These are phyloP conservation scores for Alternaria viburni DNA, from an alignment of 2,329 filamentous ascomycete genomes.

Conservation along the genomic window DNA sequence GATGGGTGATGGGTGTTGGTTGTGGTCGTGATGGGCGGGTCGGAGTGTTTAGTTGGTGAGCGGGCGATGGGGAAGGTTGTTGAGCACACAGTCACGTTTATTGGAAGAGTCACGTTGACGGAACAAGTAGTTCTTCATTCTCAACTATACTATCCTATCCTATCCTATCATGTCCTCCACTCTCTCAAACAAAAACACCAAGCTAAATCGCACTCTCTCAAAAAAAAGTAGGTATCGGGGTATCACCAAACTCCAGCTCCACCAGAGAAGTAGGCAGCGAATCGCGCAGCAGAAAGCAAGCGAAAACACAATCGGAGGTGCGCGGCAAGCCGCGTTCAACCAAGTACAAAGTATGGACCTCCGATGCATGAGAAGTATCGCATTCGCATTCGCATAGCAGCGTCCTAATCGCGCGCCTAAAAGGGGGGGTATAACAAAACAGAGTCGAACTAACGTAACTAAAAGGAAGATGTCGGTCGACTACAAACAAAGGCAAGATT, in stretches of 20 bases:
- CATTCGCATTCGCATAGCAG: slow-evolving; percentile 16
- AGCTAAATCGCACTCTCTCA: background rate
- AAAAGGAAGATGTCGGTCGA: slow-evolving; percentile 7
- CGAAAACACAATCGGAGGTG: slow-evolving; percentile 6
- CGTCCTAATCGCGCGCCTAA: slow-evolving; percentile 20
- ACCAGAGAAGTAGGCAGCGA: slow-evolving; percentile 42
- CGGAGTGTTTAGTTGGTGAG: too few species aligned
- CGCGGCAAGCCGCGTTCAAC: slow-evolving; percentile 5
- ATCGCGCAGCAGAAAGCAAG: too few species aligned
- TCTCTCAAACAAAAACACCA: background rate
- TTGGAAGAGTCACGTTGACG: background rate
- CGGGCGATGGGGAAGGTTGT: too few species aligned
- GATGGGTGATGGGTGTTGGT: too few species aligned
- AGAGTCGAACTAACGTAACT: slow-evolving; percentile 1
- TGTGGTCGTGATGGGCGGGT: too few species aligned
- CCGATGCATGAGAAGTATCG: too few species aligned
- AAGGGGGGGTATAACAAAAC: background rate
- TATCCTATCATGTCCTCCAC: background rate
- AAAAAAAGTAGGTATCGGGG: slow-evolving; percentile 30
- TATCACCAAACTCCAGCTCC: slow-evolving; percentile 52
- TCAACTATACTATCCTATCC: background rate
- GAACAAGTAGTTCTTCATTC: background rate
- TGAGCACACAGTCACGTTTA: too few species aligned
- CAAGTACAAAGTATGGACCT: background rate
- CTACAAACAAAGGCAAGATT: background rate